These are phyloP conservation scores for Aspergillus alliaceus DNA, from an alignment of 2,329 filamentous ascomycete genomes.

Conservation along the genomic window DNA sequence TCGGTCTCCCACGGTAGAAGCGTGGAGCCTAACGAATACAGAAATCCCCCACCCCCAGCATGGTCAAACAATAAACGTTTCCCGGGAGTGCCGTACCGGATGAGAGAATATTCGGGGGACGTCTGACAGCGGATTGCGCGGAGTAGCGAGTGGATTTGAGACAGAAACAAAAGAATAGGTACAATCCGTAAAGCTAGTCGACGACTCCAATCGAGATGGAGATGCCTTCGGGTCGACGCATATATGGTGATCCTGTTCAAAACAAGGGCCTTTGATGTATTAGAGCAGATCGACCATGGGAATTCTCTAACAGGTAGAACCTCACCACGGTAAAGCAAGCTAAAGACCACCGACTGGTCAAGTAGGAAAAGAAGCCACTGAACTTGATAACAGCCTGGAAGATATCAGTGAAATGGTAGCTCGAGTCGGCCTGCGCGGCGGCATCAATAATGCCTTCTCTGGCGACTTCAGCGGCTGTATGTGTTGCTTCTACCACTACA, in stretches of 20 bases:
- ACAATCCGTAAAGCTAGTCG: conserved; percentile 69
- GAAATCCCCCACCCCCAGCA: conserved; percentile 64
- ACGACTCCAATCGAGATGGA: conserved; percentile 72
- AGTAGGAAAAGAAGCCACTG: conserved; percentile 84
- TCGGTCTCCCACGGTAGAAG: conserved; percentile 75
- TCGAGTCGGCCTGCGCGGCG: conserved; percentile 31
- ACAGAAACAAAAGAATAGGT: conserved; percentile 68
- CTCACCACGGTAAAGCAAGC: conserved; percentile 75
- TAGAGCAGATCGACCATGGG: neutral
- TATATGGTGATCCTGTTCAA: conserved; percentile 93
- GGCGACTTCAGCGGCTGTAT: conserved; percentile 34
- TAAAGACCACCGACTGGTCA: conserved; percentile 89
- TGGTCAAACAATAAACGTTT: conserved; percentile 70
- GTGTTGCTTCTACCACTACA: conserved; percentile 42
- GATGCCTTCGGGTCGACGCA: conserved; percentile 77
- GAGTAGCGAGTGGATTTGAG: conserved; percentile 69
- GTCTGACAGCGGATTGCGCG: conserved; percentile 93
- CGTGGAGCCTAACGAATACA: conserved; percentile 71
- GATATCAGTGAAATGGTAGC: conserved; percentile 43
- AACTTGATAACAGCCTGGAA: conserved; percentile 64
- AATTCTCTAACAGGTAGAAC: neutral
- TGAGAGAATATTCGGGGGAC: conserved; percentile 66
- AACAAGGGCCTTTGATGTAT: conserved; percentile 64
- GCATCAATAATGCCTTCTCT: conserved; percentile 34
- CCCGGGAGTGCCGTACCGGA: conserved; percentile 68